These are phyloP conservation scores for Globisporangium middletonii DNA, from an alignment of 352 stramenopile genomes.

Conservation along the genomic window DNA sequence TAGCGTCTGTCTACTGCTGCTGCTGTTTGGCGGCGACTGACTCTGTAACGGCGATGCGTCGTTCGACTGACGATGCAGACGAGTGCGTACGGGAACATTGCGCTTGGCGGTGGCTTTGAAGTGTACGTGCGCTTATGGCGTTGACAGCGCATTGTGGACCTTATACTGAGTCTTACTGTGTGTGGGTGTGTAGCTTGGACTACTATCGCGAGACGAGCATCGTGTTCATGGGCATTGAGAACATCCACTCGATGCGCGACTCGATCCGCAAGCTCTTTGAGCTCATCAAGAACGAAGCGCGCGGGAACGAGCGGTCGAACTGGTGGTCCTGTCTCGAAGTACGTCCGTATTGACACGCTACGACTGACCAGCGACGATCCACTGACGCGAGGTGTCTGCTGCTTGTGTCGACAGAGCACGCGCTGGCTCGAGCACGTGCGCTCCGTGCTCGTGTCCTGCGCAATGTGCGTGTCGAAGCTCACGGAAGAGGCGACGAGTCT, in stretches of 20 bases:
- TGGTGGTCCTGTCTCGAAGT: conserved; percentile 79
- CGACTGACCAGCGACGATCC: no score
- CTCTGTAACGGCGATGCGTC: no score
- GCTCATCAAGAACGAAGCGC: conserved; percentile 80
- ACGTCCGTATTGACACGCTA: conserved; percentile 1
- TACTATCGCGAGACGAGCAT: conserved; percentile 81
- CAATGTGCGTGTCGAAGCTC: conserved; percentile 88
- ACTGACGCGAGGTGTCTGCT: not conserved
- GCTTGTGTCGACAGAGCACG: conserved; percentile 34
- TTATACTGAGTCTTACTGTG: conserved; percentile 2
- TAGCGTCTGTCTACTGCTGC: not conserved
- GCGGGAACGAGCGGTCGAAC: conserved; percentile 70
- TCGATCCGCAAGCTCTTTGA: conserved; percentile 78
- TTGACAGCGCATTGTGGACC: conserved; percentile 1
- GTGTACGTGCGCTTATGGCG: conserved; percentile 34
- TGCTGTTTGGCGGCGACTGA: not conserved
- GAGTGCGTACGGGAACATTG: conserved; percentile 80
- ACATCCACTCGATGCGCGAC: conserved; percentile 92
- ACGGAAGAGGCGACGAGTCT: conserved; percentile 88
- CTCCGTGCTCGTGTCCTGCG: conserved; percentile 84
- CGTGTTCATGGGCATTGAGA: conserved; percentile 88
- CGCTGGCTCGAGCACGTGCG: conserved; percentile 80
- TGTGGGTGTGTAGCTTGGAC: conserved; percentile 31
- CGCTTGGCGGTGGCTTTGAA: conserved; percentile 79
- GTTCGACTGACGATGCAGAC: conserved; percentile 27